These are phyloP conservation scores for Waitea zeae DNA, from an alignment of 1,284 basidiomycete species.

Conservation along the genomic window DNA sequence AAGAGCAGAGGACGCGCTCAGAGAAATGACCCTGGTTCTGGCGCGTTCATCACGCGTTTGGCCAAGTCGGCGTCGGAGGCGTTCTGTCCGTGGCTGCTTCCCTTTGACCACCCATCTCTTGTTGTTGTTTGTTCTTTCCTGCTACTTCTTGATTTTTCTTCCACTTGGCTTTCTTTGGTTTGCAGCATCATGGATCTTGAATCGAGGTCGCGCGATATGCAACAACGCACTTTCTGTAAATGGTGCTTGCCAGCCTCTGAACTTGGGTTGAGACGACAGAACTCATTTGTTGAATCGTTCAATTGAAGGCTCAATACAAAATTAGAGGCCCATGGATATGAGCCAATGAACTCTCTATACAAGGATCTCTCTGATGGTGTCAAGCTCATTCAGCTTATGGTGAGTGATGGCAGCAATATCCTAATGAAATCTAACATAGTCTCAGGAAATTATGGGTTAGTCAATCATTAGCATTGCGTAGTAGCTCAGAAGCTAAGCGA, in stretches of 20 bases:
- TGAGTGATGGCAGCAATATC: constrained; percentile 20
- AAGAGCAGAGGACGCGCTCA: constrained; percentile 10
- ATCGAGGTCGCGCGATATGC: constrained; percentile 45
- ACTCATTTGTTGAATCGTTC: too few species aligned
- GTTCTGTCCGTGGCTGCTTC: too few species aligned
- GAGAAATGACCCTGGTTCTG: too few species aligned
- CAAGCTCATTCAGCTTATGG: constrained; percentile 84
- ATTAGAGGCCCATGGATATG: constrained; percentile 70
- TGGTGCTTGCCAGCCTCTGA: constrained; percentile 34
- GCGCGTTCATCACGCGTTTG: too few species aligned
- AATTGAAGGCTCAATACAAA: constrained; percentile 80
- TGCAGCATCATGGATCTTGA: constrained; percentile 45
- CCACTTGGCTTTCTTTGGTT: too few species aligned
- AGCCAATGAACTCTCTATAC: constrained; percentile 83
- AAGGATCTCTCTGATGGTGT: constrained; percentile 91
- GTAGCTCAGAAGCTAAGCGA: constrained; percentile 4
- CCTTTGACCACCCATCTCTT: too few species aligned
- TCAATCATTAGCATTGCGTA: background rate
- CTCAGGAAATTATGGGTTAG: constrained; percentile 84
- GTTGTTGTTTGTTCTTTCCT: too few species aligned
- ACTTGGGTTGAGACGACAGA: background rate
- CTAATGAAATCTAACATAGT: background rate
- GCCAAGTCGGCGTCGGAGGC: too few species aligned
- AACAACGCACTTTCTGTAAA: constrained; percentile 75
- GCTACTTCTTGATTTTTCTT: too few species aligned